These are phyloP conservation scores for Tolypocladium nubicola DNA, from an alignment of 2,329 filamentous ascomycete genomes.

Conservation along the genomic window DNA sequence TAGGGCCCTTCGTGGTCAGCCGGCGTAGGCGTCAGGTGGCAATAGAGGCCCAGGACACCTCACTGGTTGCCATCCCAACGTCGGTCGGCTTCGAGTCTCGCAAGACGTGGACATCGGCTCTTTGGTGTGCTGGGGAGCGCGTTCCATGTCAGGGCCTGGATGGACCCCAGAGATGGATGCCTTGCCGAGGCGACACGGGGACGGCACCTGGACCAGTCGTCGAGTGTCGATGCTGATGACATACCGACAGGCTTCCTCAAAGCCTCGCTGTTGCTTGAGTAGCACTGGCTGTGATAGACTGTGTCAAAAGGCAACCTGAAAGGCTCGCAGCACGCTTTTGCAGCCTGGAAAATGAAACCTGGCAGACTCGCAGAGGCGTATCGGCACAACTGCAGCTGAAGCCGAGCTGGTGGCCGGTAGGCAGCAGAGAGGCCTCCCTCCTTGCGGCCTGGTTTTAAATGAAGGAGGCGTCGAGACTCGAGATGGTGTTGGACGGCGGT, in stretches of 20 bases:
- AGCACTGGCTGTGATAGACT: background rate
- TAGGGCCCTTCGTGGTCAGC: background rate
- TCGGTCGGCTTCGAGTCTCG: background rate
- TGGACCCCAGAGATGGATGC: background rate
- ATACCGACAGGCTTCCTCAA: background rate
- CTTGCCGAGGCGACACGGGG: background rate
- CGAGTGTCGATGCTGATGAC: background rate
- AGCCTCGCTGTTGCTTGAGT: background rate
- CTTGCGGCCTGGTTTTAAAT: background rate
- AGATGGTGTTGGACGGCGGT: no score
- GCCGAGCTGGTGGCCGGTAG: background rate
- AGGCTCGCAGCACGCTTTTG: background rate
- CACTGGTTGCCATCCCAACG: background rate
- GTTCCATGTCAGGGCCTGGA: no score
- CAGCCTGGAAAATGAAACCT: background rate
- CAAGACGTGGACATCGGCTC: background rate
- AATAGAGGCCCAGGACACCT: background rate
- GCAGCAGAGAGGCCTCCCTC: background rate
- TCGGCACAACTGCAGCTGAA: background rate
- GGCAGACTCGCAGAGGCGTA: background rate
- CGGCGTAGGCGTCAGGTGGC: background rate
- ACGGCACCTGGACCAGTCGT: background rate
- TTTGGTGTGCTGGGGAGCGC: background rate
- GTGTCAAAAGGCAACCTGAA: background rate
- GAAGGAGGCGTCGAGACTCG: no score